Evolutionary conservation across 495 filamentous ascomycete genomes (phyloP).

Genomic region (Xylaria venustula): DNA sequence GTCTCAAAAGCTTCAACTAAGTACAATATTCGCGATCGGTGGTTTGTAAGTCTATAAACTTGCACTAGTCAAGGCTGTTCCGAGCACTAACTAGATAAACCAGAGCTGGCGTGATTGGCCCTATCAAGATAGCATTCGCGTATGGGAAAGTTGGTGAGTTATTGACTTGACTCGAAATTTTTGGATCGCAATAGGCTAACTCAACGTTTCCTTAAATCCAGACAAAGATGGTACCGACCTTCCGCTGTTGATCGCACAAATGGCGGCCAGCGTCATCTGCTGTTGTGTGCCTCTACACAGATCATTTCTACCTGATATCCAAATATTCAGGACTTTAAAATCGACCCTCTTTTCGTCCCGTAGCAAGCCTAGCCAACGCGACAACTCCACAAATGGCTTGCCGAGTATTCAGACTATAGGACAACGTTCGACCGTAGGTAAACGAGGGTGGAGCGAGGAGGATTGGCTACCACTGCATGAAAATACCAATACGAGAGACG

Average conservation of each 20-base stretch:
- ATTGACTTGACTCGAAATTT: not conserved
- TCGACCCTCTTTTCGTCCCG: not conserved
- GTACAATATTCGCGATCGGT: slow-evolving; percentile 33
- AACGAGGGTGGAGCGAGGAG: not conserved
- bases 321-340: not conserved
- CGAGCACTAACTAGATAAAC: not conserved
- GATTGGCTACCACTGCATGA: not conserved
- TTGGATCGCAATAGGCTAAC: not conserved
- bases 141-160: slow-evolving; percentile 4
- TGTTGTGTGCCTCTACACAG: slow-evolving; percentile 4
- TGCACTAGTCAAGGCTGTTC: not conserved
- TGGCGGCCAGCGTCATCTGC: not conserved
- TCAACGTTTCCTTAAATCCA: not conserved
- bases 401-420: not conserved
- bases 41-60: slow-evolving; percentile 25
- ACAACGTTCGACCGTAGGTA: not conserved
- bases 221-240: not conserved
- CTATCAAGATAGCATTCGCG: not conserved
- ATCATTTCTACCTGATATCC: not conserved
- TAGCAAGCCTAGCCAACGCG: not conserved
- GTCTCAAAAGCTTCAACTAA: slow-evolving; percentile 29
- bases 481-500: not conserved
- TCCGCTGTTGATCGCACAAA: not conserved
- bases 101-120: not conserved
- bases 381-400: not conserved